Evolutionary conservation across 2,329 filamentous ascomycete genomes (phyloP), one percentile per base, ranked within the genome.

Genomic region (Aaosphaeria pasadenensis): DNA sequence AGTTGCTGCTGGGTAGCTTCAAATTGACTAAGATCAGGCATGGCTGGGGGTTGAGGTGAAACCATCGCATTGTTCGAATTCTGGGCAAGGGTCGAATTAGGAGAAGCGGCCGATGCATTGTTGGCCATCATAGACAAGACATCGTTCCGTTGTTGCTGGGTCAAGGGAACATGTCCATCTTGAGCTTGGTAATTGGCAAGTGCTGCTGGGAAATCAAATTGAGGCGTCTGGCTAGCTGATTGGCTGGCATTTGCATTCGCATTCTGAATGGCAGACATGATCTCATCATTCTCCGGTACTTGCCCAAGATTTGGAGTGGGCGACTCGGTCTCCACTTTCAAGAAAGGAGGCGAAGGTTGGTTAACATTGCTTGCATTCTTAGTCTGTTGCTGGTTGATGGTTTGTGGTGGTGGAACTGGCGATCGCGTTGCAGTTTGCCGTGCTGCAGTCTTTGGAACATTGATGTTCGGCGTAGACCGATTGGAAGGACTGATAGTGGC

Each of bases 1-100:
- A 96, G 81, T 53, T 95, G 88, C 11, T 86, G 77, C 52, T 87
- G 80, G 4, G 87, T 91, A 51, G 81, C 81, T 41, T 78, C 81
- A 52, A 94, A 81, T 36, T 85, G 79, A 44, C 77, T 17, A 89
- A 73, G 11, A 76, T 73, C 1, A 30, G 79, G 77, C 70, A 82
- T 78, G 1, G 76, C 71, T 1, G 81, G 80, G 0, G 81, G 67
- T 9, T 71, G 75, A 4, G 81, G 80, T 11, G 77, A 79, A 40
- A 79, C 74, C 7, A 85, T 71, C 3, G 82, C 81, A 53, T 82
- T 84, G 62, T 83, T 82, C 3, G 66, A 64, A 7, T 70, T 66
- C 9, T 66, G 57, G 0, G 66, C 56, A 31, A 56, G 46, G 7
- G 44, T 35, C 11, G 48, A 54, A 44, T 55, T 58, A 38, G 53